A percentile compares a stretch with the other conserved stretches of the same genome.
Conservation (phyloP, 2,329 filamentous ascomycete genomes). For the Pseudogymnoascus sp. region DNA sequence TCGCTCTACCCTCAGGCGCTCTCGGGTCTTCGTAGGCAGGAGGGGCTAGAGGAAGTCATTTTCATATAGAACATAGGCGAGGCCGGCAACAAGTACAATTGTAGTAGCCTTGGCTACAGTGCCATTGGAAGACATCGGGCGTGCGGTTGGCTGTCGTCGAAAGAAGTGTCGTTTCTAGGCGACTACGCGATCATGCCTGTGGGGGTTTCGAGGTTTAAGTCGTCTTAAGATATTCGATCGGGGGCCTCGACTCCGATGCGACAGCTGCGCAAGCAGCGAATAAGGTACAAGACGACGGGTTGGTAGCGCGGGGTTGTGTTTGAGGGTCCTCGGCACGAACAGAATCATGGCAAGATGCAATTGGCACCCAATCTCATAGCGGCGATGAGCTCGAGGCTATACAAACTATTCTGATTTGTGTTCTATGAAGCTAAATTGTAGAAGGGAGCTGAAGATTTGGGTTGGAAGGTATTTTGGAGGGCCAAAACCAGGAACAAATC, state of each 20-base stretch:
- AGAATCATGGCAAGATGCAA: constrained; percentile 7
- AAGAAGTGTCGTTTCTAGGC: background rate
- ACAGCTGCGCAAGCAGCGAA: background rate
- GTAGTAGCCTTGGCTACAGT: constrained; percentile 24
- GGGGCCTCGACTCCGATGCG: background rate
- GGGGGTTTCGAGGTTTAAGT: background rate
- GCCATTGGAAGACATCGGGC: constrained; percentile 19
- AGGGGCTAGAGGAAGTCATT: constrained; percentile 20
- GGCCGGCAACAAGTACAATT: constrained; percentile 21
- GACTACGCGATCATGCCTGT: constrained; percentile 1
- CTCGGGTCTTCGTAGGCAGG: no score
- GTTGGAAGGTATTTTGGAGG: background rate
- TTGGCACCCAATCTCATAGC: background rate
- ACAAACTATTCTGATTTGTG: background rate
- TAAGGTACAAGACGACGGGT: background rate
- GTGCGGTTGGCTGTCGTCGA: background rate
- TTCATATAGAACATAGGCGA: constrained; percentile 29
- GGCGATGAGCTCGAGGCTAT: background rate
- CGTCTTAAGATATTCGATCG: background rate
- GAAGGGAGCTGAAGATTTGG: background rate
- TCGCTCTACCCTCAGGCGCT: no score
- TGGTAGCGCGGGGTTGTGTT: background rate
- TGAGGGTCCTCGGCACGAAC: background rate
- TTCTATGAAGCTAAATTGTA: background rate
- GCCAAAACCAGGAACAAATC: background rate